Evolutionary conservation across 352 stramenopile species (phyloP), one percentile per base, ranked within the genome.

Genomic region (Pythium dissimile): DNA sequence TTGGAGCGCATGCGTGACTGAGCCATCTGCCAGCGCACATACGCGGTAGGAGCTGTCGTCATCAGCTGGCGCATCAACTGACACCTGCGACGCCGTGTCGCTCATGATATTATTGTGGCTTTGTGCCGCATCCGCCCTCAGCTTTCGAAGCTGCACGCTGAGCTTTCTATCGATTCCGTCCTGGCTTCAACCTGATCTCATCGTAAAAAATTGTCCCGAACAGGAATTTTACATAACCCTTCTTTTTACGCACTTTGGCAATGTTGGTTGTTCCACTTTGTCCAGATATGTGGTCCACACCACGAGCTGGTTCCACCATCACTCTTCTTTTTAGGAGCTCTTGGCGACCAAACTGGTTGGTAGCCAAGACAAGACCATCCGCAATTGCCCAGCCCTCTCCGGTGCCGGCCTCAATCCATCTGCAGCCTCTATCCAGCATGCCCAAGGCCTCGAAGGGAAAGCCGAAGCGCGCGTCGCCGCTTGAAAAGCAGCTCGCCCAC

Each of bases 401-500:
- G n/a, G n/a, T n/a, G n/a, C n/a, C n/a, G n/a, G n/a, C n/a, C n/a
- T n/a, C n/a, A n/a, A n/a, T n/a, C n/a, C n/a, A n/a, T n/a, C n/a
- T 43, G 27, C 26, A 28, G 34, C 37, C 24, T 31, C 20, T n/a
- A 49, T 16, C 47, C 18, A 34, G 5, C 41, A 90, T 93, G 83
- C 83, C 83, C 31, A 91, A 91, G 74, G 69, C 72, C 48, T 67
- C 77, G 32, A 77, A 77, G 38, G 74, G 77, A 44, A 95, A 93
- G 69, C 77, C 80, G 34, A 95, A 95, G 68, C 85, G 85, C 60
- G 76, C 85, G 51, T 89, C 78, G 66, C 83, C 85, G 72, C 73
- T 95, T 32, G 85, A 92, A 67, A 92, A 92, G 74, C 85, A 95
- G 62, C 67, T 95, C 27, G 83, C 83, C 43, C 90, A 73, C 62